Percentiles rank a stretch among this genome's conserved stretches.
These are phyloP conservation scores for Hypoxylon lienhwacheense DNA, from an alignment of 495 filamentous ascomycete genomes.

Conservation along the genomic window DNA sequence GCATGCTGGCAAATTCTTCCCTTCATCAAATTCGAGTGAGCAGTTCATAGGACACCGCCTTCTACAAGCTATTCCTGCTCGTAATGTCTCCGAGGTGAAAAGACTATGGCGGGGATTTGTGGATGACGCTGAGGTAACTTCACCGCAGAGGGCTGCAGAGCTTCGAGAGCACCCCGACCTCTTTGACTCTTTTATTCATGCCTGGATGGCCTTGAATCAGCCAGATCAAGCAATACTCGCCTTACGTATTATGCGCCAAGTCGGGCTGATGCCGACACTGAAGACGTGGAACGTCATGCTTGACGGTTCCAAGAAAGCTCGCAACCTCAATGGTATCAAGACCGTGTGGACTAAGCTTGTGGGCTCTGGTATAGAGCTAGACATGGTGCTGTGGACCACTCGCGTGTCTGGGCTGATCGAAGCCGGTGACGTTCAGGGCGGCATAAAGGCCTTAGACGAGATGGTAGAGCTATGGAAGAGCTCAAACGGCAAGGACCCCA, in stretches of 20 bases:
- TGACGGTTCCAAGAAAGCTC: conserved; percentile 53
- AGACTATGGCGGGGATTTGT: conserved; percentile 40
- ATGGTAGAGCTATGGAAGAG: conserved; percentile 59
- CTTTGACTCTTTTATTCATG: conserved; percentile 59
- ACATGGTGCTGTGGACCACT: conserved; percentile 61
- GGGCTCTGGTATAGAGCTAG: conserved; percentile 54
- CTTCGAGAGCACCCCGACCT: conserved; percentile 39
- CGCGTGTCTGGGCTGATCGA: conserved; percentile 62
- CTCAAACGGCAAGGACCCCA: conserved; percentile 33
- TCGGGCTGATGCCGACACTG: conserved; percentile 54
- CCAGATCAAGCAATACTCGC: conserved; percentile 55
- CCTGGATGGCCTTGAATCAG: conserved; percentile 53
- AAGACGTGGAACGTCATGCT: conserved; percentile 68
- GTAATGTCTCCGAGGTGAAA: conserved; percentile 23
- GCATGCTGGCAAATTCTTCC: neutral
- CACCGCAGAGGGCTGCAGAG: conserved; percentile 23
- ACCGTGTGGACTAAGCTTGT: conserved; percentile 62
- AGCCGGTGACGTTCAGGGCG: conserved; percentile 48
- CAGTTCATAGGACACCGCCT: conserved; percentile 3
- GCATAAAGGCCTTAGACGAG: conserved; percentile 59
- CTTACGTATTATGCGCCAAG: conserved; percentile 60
- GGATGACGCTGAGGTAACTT: conserved; percentile 24
- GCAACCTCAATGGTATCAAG: conserved; percentile 54
- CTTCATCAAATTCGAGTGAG: conserved; percentile 6
- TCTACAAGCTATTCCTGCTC: neutral